phyloP scores from a whole-genome alignment of 148 eudicot genomes.

The Rhododendron vialii region DNA sequence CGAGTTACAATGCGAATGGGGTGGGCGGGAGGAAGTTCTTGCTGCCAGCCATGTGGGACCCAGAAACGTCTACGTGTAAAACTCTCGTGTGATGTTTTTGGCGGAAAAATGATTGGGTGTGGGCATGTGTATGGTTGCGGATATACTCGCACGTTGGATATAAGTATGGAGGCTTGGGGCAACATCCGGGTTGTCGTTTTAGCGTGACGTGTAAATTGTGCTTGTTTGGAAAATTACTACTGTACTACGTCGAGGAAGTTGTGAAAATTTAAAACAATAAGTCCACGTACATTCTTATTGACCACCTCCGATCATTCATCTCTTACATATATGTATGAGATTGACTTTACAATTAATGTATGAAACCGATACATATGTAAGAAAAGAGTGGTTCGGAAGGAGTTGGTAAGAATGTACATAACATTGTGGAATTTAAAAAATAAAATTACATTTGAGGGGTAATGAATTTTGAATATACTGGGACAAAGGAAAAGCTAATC shows the following conservation, averaged over 20 bases:
- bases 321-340: no score
- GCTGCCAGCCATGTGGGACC: slow-evolving; percentile 72
- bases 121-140: neutral
- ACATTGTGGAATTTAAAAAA: neutral
- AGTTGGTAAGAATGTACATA: no score
- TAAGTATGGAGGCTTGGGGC: no score
- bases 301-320: no score
- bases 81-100: slow-evolving; percentile 26
- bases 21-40: slow-evolving; percentile 45
- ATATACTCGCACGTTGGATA: neutral
- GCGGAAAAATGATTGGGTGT: neutral
- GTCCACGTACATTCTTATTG: no score
- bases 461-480: neutral
- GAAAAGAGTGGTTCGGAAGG: accelerated
- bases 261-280: neutral
- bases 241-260: neutral
- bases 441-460: neutral
- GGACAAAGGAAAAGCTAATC: neutral
- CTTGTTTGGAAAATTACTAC: neutral
- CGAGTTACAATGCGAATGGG: slow-evolving; percentile 57
- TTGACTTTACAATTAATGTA: no score
- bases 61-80: slow-evolving; percentile 30
- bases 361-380: no score
- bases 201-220: slow-evolving; percentile 6
- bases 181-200: neutral